A percentile compares a stretch with the other conserved stretches of the same genome.
Evolutionary conservation across 306 rosid genomes (phyloP).

Genomic region (Medicago ruthenica): DNA sequence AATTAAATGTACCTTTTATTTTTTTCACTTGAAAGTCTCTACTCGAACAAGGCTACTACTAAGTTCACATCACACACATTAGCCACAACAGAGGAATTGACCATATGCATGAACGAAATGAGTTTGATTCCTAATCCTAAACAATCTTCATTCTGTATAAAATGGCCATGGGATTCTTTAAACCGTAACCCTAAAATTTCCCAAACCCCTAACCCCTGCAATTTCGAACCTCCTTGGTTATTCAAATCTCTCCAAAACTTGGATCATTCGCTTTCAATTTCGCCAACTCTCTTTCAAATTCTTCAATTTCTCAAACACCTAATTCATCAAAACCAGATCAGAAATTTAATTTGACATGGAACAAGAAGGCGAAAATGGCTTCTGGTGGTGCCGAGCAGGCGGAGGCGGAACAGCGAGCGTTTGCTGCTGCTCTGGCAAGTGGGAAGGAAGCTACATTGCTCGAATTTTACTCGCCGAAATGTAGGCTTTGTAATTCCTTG

Average conservation of each 20-base stretch:
- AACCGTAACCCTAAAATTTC: slow-evolving; percentile 42
- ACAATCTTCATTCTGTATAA: slow-evolving; percentile 61
- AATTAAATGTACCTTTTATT: too few species aligned
- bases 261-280: slow-evolving; percentile 61
- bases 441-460: slow-evolving; percentile 77
- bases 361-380: slow-evolving; percentile 37
- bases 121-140: slow-evolving; percentile 46
- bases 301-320: slow-evolving; percentile 43
- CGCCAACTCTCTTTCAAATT: slow-evolving; percentile 51
- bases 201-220: slow-evolving; percentile 54
- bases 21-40: too few species aligned
- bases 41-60: too few species aligned
- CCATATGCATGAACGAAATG: not conserved
- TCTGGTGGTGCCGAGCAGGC: slow-evolving; percentile 55
- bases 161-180: slow-evolving; percentile 78
- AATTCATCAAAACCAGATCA: slow-evolving; percentile 41
- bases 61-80: too few species aligned
- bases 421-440: slow-evolving; percentile 80
- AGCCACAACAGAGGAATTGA: too few species aligned
- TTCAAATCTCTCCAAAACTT: slow-evolving; percentile 73
- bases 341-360: slow-evolving; percentile 28
- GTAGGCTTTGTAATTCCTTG: slow-evolving; percentile 80
- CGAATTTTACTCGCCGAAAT: slow-evolving; percentile 89
- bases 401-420: slow-evolving; percentile 82
- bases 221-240: slow-evolving; percentile 76